Percentiles rank a stretch among this genome's conserved stretches.
These are phyloP conservation scores for Mortierella sp. DNA, from an alignment of 371 early-diverging fungal genomes.

Conservation along the genomic window DNA sequence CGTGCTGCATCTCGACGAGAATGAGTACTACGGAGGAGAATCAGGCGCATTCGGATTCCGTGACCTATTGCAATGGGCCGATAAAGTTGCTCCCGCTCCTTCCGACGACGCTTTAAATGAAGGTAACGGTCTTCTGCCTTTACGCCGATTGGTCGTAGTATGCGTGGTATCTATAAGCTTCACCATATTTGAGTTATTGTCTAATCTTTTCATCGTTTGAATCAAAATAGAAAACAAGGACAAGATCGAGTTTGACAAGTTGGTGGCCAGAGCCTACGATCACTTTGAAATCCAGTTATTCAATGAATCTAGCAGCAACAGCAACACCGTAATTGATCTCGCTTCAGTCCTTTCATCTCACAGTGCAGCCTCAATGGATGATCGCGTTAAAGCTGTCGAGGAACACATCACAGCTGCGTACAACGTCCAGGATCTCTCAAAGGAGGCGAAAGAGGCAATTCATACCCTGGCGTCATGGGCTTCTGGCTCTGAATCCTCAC, in stretches of 20 bases:
- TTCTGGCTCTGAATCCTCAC: conserved; percentile 3
- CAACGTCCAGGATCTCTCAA: not conserved
- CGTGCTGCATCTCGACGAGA: conserved; percentile 93
- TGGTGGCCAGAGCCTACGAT: conserved; percentile 39
- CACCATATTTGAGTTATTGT: not conserved
- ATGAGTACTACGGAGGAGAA: conserved; percentile 88
- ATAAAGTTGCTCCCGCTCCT: conserved; percentile 24
- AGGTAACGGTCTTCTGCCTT: conserved; percentile 6
- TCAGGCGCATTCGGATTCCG: conserved; percentile 74
- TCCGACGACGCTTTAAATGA: not conserved
- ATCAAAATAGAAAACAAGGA: conserved; percentile 22
- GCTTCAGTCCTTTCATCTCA: conserved; percentile 22
- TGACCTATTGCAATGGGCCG: conserved; percentile 65
- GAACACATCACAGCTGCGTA: conserved; percentile 27
- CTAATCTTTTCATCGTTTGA: not conserved
- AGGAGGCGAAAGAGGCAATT: conserved; percentile 50
- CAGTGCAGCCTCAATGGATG: conserved; percentile 21
- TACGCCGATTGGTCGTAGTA: not conserved
- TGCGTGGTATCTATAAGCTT: not conserved
- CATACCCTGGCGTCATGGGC: conserved; percentile 45
- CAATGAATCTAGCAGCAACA: not conserved
- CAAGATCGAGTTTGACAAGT: conserved; percentile 47
- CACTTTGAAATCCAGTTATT: conserved; percentile 46
- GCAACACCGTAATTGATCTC: conserved; percentile 25
- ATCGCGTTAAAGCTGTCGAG: conserved; percentile 30